Percentiles rank a stretch among this genome's conserved stretches.
These are phyloP conservation scores for Pseudocercospora macadamiae DNA, from an alignment of 2,329 filamentous ascomycete genomes.

Conservation along the genomic window DNA sequence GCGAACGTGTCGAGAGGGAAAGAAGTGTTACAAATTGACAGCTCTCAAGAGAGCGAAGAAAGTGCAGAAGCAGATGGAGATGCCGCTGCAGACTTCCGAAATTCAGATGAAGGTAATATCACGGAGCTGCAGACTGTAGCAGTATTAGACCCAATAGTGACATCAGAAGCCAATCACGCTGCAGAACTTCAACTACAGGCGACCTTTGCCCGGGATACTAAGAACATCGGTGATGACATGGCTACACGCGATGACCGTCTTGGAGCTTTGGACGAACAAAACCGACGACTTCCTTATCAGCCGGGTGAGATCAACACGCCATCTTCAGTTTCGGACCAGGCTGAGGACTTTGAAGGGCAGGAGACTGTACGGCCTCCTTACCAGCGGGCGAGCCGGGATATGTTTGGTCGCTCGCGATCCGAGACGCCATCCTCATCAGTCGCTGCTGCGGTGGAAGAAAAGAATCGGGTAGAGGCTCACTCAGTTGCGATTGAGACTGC, in stretches of 20 bases:
- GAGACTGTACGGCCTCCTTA: too few species aligned
- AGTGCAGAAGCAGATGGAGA: background rate
- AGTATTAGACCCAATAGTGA: constrained; percentile 17
- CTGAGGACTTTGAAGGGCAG: too few species aligned
- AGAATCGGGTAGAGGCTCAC: constrained; percentile 3
- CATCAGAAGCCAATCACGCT: constrained; percentile 30
- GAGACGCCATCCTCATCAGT: constrained; percentile 3
- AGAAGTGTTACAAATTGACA: background rate
- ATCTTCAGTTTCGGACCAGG: too few species aligned
- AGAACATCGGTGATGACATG: too few species aligned
- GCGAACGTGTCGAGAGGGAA: too few species aligned
- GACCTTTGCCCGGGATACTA: constrained; percentile 10
- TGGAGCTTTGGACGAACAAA: background rate
- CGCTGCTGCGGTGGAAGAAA: background rate
- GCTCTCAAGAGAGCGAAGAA: background rate
- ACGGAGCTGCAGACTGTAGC: too few species aligned
- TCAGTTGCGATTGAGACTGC: constrained; percentile 5
- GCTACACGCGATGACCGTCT: too few species aligned
- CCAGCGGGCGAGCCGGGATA: background rate
- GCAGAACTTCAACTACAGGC: constrained; percentile 27
- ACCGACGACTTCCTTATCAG: too few species aligned
- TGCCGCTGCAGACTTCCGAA: too few species aligned
- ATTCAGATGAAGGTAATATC: too few species aligned
- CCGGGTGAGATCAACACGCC: too few species aligned
- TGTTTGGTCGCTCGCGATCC: constrained; percentile 4